Evolutionary conservation across 768 basidiomycete species (phyloP).

Genomic region (Cystofilobasidium capitatum): DNA sequence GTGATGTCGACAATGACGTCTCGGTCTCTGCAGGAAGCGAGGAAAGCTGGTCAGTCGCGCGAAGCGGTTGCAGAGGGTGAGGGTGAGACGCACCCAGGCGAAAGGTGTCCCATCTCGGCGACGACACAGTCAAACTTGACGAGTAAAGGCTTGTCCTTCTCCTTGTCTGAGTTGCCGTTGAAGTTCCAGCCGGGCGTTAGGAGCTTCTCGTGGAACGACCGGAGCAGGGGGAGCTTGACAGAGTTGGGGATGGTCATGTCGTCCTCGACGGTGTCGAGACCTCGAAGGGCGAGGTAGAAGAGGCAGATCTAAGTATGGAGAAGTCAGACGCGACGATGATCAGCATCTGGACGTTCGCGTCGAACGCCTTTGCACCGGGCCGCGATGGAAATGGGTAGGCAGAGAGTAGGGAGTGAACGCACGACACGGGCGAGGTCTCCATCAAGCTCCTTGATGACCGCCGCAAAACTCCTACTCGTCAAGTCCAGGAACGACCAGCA

Average conservation of each 20-base stretch:
- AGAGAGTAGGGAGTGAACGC: conserved; percentile 40
- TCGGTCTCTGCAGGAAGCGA: conserved; percentile 46
- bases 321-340: neutral
- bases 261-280: conserved; percentile 94
- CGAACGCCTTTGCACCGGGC: neutral
- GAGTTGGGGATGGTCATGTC: conserved; percentile 90
- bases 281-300: conserved; percentile 89
- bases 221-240: conserved; percentile 74
- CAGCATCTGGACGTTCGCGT: neutral
- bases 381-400: neutral
- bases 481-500: conserved; percentile 84
- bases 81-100: conserved; percentile 46
- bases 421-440: conserved; percentile 88
- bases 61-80: neutral
- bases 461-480: conserved; percentile 80
- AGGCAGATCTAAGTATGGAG: conserved; percentile 60
- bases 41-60: neutral
- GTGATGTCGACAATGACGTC: conserved; percentile 71
- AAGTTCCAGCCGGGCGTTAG: conserved; percentile 80
- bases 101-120: conserved; percentile 63
- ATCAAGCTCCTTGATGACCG: conserved; percentile 91
- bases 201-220: conserved; percentile 69
- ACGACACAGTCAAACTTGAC: conserved; percentile 72
- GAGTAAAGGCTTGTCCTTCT: conserved; percentile 78
- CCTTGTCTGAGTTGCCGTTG: conserved; percentile 65